Percentiles rank a stretch among this genome's conserved stretches.
Evolutionary conservation across 805 yeast genomes (phyloP).

Genomic region (Yamadazyma ubonensis): DNA sequence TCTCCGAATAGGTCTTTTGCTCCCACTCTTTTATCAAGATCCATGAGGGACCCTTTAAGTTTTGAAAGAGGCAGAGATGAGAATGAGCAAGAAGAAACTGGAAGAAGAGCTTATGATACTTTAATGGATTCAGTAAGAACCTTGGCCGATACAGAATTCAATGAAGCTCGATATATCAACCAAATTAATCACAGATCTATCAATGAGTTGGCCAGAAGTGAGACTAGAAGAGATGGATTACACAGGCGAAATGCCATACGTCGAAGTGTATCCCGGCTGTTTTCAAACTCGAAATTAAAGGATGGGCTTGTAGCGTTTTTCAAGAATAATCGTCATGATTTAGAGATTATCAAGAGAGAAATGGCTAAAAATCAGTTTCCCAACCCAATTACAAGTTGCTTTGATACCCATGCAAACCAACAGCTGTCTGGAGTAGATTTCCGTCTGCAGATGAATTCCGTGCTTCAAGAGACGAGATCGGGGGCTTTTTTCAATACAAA

Average conservation of each 20-base stretch:
- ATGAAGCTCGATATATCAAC: slow-evolving; percentile 1
- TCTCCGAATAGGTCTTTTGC: too few relatives aligned
- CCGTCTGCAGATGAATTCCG: slow-evolving; percentile 3
- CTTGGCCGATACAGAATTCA: not conserved
- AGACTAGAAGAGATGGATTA: slow-evolving; percentile 9
- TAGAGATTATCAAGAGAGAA: not conserved
- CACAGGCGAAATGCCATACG: slow-evolving; percentile 9
- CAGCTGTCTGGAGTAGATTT: not conserved
- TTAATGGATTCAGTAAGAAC: not conserved
- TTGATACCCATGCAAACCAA: slow-evolving; percentile 3
- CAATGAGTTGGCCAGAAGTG: slow-evolving; percentile 8
- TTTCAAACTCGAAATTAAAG: not conserved
- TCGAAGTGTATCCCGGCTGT: not conserved
- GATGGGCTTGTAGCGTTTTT: slow-evolving; percentile 3
- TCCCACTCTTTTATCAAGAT: too few relatives aligned
- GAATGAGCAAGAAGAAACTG: slow-evolving; percentile 1
- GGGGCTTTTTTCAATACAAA: slow-evolving; percentile 2
- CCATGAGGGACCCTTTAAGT: too few relatives aligned
- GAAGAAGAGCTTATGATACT: not conserved
- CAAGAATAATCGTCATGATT: not conserved
- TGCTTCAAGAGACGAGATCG: slow-evolving; percentile 3
- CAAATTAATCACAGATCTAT: slow-evolving; percentile 5
- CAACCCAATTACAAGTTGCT: slow-evolving; percentile 5
- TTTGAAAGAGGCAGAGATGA: too few relatives aligned
- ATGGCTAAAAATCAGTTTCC: not conserved